Conservation (phyloP, 129 eudicot species). For the Artemisia argyi region DNA sequence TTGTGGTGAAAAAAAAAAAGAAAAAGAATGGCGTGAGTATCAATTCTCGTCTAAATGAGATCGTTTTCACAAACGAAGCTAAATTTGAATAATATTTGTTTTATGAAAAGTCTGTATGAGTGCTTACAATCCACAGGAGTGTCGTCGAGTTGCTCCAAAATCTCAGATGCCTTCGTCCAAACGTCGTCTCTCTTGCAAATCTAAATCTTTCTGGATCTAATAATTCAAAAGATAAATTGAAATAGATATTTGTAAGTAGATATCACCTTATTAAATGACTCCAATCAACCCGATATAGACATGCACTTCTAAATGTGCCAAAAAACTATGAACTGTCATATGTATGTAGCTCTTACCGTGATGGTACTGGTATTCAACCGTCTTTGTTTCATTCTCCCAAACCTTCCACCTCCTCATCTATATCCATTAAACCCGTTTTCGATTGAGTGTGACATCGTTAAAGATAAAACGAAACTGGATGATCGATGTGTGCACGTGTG, state of each 20-base stretch:
- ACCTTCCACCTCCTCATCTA: conserved; percentile 67
- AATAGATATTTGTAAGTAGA: not conserved
- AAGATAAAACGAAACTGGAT: not conserved
- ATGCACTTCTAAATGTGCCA: not conserved
- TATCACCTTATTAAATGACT: not conserved
- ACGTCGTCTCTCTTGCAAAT: conserved; percentile 69
- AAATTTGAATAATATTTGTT: not conserved
- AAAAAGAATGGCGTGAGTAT: too few species aligned
- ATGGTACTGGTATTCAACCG: conserved; percentile 52
- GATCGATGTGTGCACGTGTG: not conserved
- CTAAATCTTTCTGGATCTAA: conserved; percentile 70
- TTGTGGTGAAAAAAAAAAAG: too few species aligned
- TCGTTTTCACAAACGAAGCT: not conserved
- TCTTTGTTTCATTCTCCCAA: conserved; percentile 71
- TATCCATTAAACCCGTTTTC: not conserved
- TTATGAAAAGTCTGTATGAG: not conserved
- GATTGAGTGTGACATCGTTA: too few species aligned
- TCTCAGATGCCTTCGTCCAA: conserved; percentile 62
- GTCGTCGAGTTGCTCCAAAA: conserved; percentile 58
- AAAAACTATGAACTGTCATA: not conserved
- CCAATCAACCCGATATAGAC: not conserved
- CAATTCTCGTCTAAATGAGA: too few species aligned
- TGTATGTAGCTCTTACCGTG: conserved; percentile 37
- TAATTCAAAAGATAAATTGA: not conserved
- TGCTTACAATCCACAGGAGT: conserved; percentile 62